Percentiles rank a stretch among this genome's conserved stretches.
phyloP scores from a whole-genome alignment of 768 basidiomycete genomes.

The Podaxis sp. region DNA sequence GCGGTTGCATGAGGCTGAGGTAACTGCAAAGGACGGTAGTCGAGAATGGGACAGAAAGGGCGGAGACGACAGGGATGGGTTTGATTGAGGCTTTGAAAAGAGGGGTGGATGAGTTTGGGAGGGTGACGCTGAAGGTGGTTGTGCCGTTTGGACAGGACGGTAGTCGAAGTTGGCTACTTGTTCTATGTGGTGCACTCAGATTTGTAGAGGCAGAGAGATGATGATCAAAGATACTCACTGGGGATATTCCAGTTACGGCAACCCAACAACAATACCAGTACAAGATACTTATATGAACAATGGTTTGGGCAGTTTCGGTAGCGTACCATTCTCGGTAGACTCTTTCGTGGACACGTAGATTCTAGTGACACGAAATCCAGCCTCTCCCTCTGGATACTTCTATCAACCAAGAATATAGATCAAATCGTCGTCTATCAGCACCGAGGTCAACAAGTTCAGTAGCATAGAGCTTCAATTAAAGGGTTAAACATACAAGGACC shows the following conservation, averaged over 20 bases:
- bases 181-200: constrained; percentile 20
- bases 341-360: constrained; percentile 34
- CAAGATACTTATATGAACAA: too few species aligned
- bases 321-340: constrained; percentile 29
- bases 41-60: constrained; percentile 25
- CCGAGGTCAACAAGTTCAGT: too few species aligned
- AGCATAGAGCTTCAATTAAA: too few species aligned
- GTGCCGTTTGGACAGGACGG: constrained; percentile 18
- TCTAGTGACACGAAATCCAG: constrained; percentile 31
- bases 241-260: constrained; percentile 36
- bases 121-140: constrained; percentile 25
- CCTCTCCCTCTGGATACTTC: constrained; percentile 27
- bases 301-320: neutral
- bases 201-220: neutral
- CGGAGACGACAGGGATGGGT: constrained; percentile 26
- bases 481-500: too few species aligned
- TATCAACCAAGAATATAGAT: constrained; percentile 33
- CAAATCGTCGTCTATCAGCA: constrained; percentile 31
- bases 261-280: constrained; percentile 17
- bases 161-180: constrained; percentile 30
- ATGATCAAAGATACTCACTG: constrained; percentile 21
- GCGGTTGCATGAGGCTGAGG: constrained; percentile 7
- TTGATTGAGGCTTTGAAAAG: constrained; percentile 31
- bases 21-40: constrained; percentile 16
- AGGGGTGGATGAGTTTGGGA: constrained; percentile 22